Percentiles rank a stretch among this genome's conserved stretches.
These are phyloP conservation scores for Mortierella sp. DNA, from an alignment of 371 early-diverging fungal genomes.

Conservation along the genomic window DNA sequence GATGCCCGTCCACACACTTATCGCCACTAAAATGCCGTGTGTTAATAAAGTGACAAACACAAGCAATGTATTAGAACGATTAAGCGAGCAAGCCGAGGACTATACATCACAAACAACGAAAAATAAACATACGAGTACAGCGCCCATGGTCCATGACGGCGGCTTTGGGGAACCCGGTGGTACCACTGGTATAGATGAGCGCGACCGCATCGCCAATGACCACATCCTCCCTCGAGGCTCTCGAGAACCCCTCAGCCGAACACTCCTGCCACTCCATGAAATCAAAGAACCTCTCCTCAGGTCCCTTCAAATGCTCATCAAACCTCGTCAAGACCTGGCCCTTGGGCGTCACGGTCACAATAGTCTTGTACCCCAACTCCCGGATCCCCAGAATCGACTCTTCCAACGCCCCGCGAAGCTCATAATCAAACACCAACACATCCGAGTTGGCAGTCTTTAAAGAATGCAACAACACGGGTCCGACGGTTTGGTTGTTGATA, in stretches of 20 bases:
- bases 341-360: conserved; percentile 39
- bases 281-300: conserved; percentile 26
- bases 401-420: conserved; percentile 19
- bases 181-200: conserved; percentile 49
- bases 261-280: conserved; percentile 31
- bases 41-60: not conserved
- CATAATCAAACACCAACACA: conserved; percentile 47
- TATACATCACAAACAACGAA: not conserved
- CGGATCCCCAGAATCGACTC: conserved; percentile 31
- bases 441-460: conserved; percentile 36
- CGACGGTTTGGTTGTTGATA: conserved; percentile 48
- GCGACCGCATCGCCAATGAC: conserved; percentile 29
- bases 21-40: conserved; percentile 21
- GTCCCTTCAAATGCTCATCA: conserved; percentile 12
- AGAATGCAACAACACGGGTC: conserved; percentile 33
- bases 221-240: conserved; percentile 21
- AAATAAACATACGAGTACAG: conserved; percentile 21
- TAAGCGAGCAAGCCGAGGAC: not conserved
- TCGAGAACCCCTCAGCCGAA: conserved; percentile 23
- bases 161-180: conserved; percentile 51
- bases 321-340: conserved; percentile 24
- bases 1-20: conserved; percentile 4
- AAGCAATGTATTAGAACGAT: not conserved
- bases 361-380: conserved; percentile 31
- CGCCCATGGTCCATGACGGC: conserved; percentile 56